Base-by-base conservation (phyloP, 345 rosid species). In the Eucalyptus lansdowneana region DNA sequence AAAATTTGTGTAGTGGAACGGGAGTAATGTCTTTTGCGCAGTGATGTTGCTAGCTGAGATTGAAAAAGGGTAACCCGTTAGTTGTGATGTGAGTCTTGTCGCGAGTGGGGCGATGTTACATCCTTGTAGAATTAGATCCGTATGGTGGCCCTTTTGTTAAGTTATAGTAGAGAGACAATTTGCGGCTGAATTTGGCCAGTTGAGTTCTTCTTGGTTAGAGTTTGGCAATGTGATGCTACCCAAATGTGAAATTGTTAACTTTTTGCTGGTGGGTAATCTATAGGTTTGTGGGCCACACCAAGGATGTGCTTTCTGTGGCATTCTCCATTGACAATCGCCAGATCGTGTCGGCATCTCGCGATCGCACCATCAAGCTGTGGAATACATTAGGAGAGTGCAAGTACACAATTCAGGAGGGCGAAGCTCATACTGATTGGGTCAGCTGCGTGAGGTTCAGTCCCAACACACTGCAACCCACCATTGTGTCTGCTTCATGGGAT, bases 361-460 rank as follows among this genome's bases (percentile, higher is more conserved):
- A 94, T 90, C 93, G 92, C 80, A 90, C 93, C 37, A 94, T 94
- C 90, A 93, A 91, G 94, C 91, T 94, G 22, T 93, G 95, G 95
- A 94, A 94, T 89, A 98, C 99, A 1, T 94, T 98, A 0, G 99
- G 99, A 1, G 99, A 98, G 92, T 98, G 99, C 93, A 98, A 98
- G 94, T 98, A 97, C 95, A 97, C 99, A 5, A 98, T 98, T 87
- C 92, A 96, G 47, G 99, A 95, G n/a, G 96, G 94, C 1, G 99
- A 98, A 29, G 96, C 96, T 25, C 99, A 98, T 45, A 87, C 92
- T 15, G 99, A 97, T 25, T 98, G 99, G 99, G 99, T 97, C 14
- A 96, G 98, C 87, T 98, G 99, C 67, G 99, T 98, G 17, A 94
- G 99, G 25, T 98, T 98, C 89, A 97, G 99, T 87, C 99, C 99